Base-by-base conservation (phyloP, 2,329 filamentous ascomycete species). In the Calonectria pseudoreteaudii region DNA sequence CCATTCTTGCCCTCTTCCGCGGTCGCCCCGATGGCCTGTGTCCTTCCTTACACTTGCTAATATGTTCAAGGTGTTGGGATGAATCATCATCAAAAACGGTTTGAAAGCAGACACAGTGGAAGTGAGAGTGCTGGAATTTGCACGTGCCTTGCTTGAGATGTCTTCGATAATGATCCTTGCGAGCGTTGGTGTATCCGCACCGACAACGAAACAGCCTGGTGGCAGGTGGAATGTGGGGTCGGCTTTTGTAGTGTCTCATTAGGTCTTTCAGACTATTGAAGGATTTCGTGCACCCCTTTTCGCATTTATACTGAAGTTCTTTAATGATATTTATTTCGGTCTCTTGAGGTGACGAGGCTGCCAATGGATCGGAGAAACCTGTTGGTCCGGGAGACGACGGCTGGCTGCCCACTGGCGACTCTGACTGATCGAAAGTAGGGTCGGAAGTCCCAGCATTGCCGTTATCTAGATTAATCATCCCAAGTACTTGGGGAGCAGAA, bases 161-260 rank as follows among this genome's bases (percentile, higher is more conserved):
- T 28, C 66, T 44, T 26, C 50, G 50, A 47, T 68, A 68, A 47
- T 68, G 66, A 26, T 68, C 66, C 23, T 58, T 68, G 23, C 66
- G 50, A 58, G 66, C 36, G 44, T 56, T 68, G 26, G 66, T 26
- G 50, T 58, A 58, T 23, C 50, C 50, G 13, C 66, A 68, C 16
- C 66, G 50, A 26, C 66, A 68, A 18, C n/a, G 20, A 30, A 58
- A 68, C 23, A 34, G 5, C 18, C n/a, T 58, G 14, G 34, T 47
- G 16, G 49, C 14, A 11, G 66, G 26, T 11, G 66, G 50, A 10
- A 58, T 58, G 36, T 68, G 66, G 18, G 13, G 28, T 5, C 36
- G 66, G 23, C 31, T 68, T 26, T 68, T 68, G 36, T 58, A 68
- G n/a, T 68, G 66, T 13, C 66, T 36, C 10, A 47, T 26, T 2